Conservation (phyloP, 169 alveolate genomes). For the Cystoisospora suis region DNA sequence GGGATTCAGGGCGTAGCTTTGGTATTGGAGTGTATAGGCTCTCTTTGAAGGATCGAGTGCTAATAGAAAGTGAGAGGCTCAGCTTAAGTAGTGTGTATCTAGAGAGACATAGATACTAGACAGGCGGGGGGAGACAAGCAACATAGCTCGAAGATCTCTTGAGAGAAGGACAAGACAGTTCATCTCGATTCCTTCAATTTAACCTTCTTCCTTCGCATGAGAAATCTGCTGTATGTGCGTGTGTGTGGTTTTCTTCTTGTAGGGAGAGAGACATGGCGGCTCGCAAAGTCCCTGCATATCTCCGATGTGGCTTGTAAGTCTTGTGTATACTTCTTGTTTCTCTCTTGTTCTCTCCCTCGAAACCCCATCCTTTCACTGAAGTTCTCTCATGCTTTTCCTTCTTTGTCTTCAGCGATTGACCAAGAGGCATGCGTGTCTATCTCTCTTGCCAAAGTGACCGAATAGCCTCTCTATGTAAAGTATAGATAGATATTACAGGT, state of each 20-base stretch:
- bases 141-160: no score
- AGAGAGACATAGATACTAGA: no score
- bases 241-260: not conserved
- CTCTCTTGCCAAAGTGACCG: not conserved
- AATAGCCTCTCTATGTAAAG: not conserved
- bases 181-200: not conserved
- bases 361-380: no score
- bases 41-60: no score
- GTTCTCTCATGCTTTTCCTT: not conserved
- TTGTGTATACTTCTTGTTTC: not conserved
- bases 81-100: no score
- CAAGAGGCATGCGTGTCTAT: not conserved
- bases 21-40: no score
- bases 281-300: constrained; percentile 34
- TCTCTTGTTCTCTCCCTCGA: not conserved
- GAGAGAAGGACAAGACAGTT: not conserved
- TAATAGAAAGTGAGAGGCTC: no score
- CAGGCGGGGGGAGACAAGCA: no score
- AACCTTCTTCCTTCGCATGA: not conserved
- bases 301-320: constrained; percentile 43
- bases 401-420: not conserved
- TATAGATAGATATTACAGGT: not conserved
- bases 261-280: constrained; percentile 58
- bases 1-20: not conserved
- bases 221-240: not conserved